A percentile compares a stretch with the other conserved stretches of the same genome.
phyloP scores from a whole-genome alignment of 768 basidiomycete species.

The Panaeolus cyanescens region DNA sequence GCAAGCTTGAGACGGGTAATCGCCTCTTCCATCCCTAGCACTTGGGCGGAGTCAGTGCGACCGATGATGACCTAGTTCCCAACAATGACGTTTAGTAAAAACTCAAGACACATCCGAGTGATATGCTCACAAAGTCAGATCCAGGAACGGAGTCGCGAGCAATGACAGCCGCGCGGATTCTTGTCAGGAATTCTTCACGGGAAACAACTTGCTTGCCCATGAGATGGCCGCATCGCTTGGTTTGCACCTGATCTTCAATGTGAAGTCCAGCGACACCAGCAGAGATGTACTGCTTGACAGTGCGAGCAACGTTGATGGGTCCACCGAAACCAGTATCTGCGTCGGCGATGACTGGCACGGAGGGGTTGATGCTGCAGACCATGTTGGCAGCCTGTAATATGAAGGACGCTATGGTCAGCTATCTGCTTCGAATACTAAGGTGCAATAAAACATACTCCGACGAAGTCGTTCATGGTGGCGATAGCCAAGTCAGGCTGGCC shows the following conservation, averaged over 20 bases:
- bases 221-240: constrained; percentile 77
- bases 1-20: constrained; percentile 66
- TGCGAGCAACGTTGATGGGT: constrained; percentile 72
- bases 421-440: not conserved
- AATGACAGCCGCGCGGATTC: constrained; percentile 76
- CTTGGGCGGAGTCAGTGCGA: constrained; percentile 78
- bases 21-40: constrained; percentile 80
- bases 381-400: constrained; percentile 57
- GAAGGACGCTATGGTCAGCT: not conserved
- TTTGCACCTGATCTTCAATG: constrained; percentile 83
- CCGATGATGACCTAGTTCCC: constrained; percentile 66
- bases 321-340: constrained; percentile 83
- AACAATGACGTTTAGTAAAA: not conserved
- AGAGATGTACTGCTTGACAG: constrained; percentile 66
- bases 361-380: constrained; percentile 67
- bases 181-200: constrained; percentile 73
- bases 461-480: constrained; percentile 78
- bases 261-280: constrained; percentile 77
- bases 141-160: constrained; percentile 77
- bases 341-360: constrained; percentile 73
- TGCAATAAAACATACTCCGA: constrained; percentile 41
- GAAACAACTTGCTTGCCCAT: constrained; percentile 82
- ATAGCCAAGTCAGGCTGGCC: constrained; percentile 82
- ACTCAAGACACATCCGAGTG: not conserved
- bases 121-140: constrained; percentile 61